Conservation (phyloP, 306 rosid species). For the Trifolium fragiferum region DNA sequence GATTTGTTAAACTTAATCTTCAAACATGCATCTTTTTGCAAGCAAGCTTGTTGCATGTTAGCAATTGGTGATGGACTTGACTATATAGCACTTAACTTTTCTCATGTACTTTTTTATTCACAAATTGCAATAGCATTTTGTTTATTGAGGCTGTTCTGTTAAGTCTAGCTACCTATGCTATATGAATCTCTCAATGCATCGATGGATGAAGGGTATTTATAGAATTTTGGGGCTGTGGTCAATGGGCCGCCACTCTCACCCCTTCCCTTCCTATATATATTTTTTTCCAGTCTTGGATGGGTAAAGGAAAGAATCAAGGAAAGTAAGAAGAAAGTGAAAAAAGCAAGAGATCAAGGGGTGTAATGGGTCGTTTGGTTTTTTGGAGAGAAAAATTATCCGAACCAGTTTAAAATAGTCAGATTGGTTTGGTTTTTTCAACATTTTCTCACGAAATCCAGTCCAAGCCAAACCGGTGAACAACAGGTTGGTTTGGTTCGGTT, state of each 20-base stretch:
- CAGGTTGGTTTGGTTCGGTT: not conserved
- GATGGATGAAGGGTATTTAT: not conserved
- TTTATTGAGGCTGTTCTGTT: not conserved
- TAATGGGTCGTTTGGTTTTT: not conserved
- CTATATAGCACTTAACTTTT: not conserved
- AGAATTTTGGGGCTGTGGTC: not conserved
- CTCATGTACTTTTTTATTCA: not conserved
- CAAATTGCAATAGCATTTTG: not conserved
- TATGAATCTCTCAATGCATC: conserved; percentile 9
- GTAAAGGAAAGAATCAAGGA: conserved; percentile 4
- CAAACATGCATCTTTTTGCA: conserved; percentile 5
- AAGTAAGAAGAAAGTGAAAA: not conserved
- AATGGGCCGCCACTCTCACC: not conserved
- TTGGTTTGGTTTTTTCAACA: not conserved
- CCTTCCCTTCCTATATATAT: not conserved
- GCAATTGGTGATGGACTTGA: not conserved
- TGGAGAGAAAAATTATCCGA: not conserved
- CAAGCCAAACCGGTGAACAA: not conserved
- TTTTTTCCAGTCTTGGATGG: not conserved
- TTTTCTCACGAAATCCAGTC: not conserved
- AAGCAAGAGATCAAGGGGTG: not conserved
- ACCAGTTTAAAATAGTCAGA: not conserved
- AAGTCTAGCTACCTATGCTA: not conserved
- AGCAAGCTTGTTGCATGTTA: conserved; percentile 21
- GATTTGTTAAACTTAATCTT: conserved; percentile 22